phyloP scores from a whole-genome alignment of 352 stramenopile genomes.

The Pythium periplocum region DNA sequence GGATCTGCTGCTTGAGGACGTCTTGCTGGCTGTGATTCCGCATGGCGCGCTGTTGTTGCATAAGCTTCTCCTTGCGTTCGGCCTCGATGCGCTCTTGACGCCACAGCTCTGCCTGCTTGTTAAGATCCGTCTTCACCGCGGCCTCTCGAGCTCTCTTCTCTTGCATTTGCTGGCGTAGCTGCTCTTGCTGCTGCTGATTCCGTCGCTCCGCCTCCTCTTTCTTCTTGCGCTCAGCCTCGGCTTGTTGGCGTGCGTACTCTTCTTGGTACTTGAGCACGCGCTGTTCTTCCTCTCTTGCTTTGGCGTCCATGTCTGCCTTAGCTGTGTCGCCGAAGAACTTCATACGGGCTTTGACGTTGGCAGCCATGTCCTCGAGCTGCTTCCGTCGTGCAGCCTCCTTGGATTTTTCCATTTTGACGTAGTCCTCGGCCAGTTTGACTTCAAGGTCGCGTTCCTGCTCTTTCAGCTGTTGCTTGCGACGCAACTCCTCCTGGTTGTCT shows the following conservation, averaged over 20 bases:
- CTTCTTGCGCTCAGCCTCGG: conserved; percentile 47
- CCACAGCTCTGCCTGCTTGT: conserved; percentile 84
- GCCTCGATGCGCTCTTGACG: conserved; percentile 53
- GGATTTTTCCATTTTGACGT: conserved; percentile 64
- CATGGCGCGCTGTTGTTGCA: conserved; percentile 40
- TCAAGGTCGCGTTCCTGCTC: conserved; percentile 53
- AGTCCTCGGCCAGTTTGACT: conserved; percentile 61
- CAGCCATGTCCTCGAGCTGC: conserved; percentile 65
- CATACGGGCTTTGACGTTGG: conserved; percentile 78
- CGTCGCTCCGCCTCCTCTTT: conserved; percentile 44
- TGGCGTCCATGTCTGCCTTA: conserved; percentile 59
- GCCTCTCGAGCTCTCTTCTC: conserved; percentile 67
- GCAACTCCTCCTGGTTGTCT: conserved; percentile 63
- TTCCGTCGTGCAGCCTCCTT: conserved; percentile 58
- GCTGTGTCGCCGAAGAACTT: conserved; percentile 81
- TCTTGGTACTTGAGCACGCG: conserved; percentile 58
- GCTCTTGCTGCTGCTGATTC: conserved; percentile 45
- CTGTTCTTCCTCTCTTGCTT: conserved; percentile 57
- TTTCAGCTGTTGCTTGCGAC: conserved; percentile 48
- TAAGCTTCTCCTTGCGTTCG: conserved; percentile 43
- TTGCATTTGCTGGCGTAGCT: conserved; percentile 51
- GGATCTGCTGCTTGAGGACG: conserved; percentile 62
- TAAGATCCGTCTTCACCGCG: conserved; percentile 44
- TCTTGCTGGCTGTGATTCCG: conserved; percentile 61
- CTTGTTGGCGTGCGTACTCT: conserved; percentile 53